Conservation (phyloP, 495 filamentous ascomycete genomes). For the Neurospora cerealis region DNA sequence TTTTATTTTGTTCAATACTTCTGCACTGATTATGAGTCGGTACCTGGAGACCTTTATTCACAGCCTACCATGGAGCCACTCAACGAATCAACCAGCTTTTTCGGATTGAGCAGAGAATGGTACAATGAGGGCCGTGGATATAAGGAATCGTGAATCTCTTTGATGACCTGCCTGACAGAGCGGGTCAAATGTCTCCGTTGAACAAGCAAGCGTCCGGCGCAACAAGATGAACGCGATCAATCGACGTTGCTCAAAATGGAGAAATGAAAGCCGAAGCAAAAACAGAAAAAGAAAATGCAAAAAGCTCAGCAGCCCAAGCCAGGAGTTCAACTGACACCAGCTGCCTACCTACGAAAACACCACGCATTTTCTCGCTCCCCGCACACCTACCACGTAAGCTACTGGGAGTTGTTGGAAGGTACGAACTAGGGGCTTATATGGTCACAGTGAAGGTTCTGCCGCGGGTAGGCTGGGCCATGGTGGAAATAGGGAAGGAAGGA, state of each 20-base stretch:
- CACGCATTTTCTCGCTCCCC: background rate
- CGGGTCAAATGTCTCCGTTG: background rate
- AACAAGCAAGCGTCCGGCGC: background rate
- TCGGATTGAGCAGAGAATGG: background rate
- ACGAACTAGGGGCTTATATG: background rate
- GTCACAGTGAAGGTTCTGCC: background rate
- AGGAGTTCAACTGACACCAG: background rate
- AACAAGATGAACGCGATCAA: background rate
- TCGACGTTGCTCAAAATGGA: background rate
- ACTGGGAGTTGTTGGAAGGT: background rate
- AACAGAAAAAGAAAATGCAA: background rate
- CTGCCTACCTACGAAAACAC: background rate
- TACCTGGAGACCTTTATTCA: background rate
- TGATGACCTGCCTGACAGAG: background rate
- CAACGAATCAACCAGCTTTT: background rate
- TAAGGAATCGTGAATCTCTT: background rate
- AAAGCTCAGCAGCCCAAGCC: background rate
- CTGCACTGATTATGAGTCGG: too few relatives aligned
- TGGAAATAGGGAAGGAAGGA: background rate
- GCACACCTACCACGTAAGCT: background rate
- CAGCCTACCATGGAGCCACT: background rate
- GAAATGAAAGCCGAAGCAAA: background rate
- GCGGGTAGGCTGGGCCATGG: background rate
- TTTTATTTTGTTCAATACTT: background rate
- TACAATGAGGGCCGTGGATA: background rate